A percentile compares a stretch with the other conserved stretches of the same genome.
Evolutionary conservation across 495 filamentous ascomycete species (phyloP).

Genomic region (Neurospora sp.): DNA sequence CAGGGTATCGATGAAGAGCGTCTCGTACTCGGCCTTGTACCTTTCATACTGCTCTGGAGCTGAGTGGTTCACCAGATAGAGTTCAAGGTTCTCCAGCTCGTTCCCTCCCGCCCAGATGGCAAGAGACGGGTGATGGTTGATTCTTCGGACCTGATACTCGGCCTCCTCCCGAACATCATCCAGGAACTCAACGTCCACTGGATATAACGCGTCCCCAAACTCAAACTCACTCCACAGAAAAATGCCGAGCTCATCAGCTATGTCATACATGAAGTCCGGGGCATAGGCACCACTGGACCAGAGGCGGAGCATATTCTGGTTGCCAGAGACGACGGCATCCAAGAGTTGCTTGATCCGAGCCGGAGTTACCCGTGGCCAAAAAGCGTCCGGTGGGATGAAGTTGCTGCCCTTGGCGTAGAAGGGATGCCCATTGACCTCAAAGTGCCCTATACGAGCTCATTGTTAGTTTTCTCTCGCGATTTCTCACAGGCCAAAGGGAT

Average conservation of each 20-base stretch:
- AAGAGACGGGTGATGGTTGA: slow-evolving; percentile 60
- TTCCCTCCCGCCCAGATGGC: slow-evolving; percentile 60
- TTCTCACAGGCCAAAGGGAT: background rate
- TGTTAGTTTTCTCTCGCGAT: background rate
- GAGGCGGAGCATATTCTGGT: slow-evolving; percentile 62
- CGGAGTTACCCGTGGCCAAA: slow-evolving; percentile 55
- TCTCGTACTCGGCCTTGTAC: slow-evolving; percentile 49
- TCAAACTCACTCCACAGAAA: slow-evolving; percentile 61
- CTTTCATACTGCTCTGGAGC: slow-evolving; percentile 34
- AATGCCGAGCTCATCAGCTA: slow-evolving; percentile 56
- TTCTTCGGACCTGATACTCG: slow-evolving; percentile 50
- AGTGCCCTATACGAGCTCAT: slow-evolving; percentile 31
- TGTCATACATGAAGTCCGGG: slow-evolving; percentile 58
- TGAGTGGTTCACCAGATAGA: slow-evolving; percentile 31
- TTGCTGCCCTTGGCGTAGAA: slow-evolving; percentile 62
- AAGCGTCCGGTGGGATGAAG: slow-evolving; percentile 56
- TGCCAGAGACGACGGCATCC: slow-evolving; percentile 44
- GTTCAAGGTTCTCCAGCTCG: slow-evolving; percentile 50
- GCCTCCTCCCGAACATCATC: slow-evolving; percentile 50
- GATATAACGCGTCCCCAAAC: slow-evolving; percentile 55
- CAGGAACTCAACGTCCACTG: slow-evolving; percentile 44
- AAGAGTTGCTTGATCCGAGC: slow-evolving; percentile 45
- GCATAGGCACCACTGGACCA: slow-evolving; percentile 57
- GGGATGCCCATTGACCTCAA: slow-evolving; percentile 57
- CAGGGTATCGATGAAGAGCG: slow-evolving; percentile 51